These are phyloP conservation scores for Cladosporium sp. DNA, from an alignment of 2,329 filamentous ascomycete species.

Conservation along the genomic window DNA sequence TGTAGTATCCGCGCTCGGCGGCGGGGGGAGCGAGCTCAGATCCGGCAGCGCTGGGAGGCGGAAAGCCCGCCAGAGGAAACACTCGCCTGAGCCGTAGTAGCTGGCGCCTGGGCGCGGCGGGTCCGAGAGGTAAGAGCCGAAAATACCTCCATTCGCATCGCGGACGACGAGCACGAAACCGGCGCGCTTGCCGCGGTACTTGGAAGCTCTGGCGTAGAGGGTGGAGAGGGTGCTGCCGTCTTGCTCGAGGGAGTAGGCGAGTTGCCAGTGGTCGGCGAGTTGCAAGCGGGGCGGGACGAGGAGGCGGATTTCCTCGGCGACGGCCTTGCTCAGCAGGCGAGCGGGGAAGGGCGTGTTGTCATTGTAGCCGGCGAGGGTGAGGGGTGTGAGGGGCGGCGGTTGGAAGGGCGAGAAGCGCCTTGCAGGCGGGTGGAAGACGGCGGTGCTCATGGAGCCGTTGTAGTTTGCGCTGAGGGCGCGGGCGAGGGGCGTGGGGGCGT, in stretches of 20 bases:
- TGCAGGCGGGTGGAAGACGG: constrained; percentile 59
- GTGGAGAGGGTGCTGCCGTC: constrained; percentile 86
- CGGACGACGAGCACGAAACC: constrained; percentile 88
- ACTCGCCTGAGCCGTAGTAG: constrained; percentile 96
- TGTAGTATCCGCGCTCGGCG: constrained; percentile 67
- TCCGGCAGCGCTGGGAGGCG: constrained; percentile 59
- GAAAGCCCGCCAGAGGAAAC: constrained; percentile 83
- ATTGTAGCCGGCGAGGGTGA: constrained; percentile 68
- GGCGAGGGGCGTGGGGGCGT: constrained; percentile 40
- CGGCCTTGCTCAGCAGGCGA: constrained; percentile 66
- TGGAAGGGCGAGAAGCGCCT: constrained; percentile 77
- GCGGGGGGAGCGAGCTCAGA: constrained; percentile 63
- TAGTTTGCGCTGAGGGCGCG: constrained; percentile 40
- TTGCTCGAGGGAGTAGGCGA: constrained; percentile 88
- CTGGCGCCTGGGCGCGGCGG: constrained; percentile 75
- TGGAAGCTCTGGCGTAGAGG: constrained; percentile 76
- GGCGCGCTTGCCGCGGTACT: constrained; percentile 66
- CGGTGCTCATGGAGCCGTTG: constrained; percentile 42
- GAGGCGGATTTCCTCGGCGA: constrained; percentile 91
- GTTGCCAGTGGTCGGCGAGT: constrained; percentile 80
- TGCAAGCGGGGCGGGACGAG: constrained; percentile 84
- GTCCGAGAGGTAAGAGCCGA: constrained; percentile 93
- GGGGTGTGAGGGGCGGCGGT: constrained; percentile 81
- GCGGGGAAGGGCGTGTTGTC: constrained; percentile 60
- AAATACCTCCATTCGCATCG: constrained; percentile 75